Base-by-base conservation (phyloP, 1,284 basidiomycete genomes). In the Cutaneotrichosporon spelunceum region DNA sequence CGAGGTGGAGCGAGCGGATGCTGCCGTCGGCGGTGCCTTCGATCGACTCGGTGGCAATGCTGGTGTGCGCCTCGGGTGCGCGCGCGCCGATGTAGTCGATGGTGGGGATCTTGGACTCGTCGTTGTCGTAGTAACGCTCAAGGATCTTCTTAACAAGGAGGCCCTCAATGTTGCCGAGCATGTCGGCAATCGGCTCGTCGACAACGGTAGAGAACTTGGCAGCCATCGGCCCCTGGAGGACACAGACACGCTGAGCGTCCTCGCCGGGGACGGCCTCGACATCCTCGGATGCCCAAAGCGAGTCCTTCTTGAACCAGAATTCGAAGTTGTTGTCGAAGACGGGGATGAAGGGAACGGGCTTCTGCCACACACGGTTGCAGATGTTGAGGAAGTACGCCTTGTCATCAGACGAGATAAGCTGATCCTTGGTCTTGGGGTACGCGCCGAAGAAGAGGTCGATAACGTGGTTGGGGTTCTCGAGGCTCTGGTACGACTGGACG, bases 221-320 rank as follows among this genome's bases (percentile, higher is more conserved):
- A 2, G 95, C 94, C 57, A 99, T 89, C 13, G 96, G 95, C 30
- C 96, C 95, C 80, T 97, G 94, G 55, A 99, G 85, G 72, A 99
- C 96, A 77, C 93, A 96, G 42, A 99, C 94, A 69, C 96, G 89
- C 80, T 99, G 91, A 33, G 95, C 91, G 78, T 97, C 94, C 80
- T 94, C 93, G 79, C 97, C 96, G 71, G 98, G 94, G 45, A 99
- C 93, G 16, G 93, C 95, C 68, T 99, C 95, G 70, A 99, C 93
- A 76, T 99, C 95, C 79, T 99, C 96, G 7, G 93, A 89, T 50
- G 92, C 91, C 95, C 95, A 98, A 7, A 98, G 86, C 19, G 94
- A 97, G 79, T 97, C 94, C 90, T 96, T 96, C 85, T 97, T 97
- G 83, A 97, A 97, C 93, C 94, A 97, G 59, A 97, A 92, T 78